Percentiles rank a stretch among this genome's conserved stretches.
Conservation (phyloP, 371 early-diverging fungal genomes). For the Saksenaea oblongispora region DNA sequence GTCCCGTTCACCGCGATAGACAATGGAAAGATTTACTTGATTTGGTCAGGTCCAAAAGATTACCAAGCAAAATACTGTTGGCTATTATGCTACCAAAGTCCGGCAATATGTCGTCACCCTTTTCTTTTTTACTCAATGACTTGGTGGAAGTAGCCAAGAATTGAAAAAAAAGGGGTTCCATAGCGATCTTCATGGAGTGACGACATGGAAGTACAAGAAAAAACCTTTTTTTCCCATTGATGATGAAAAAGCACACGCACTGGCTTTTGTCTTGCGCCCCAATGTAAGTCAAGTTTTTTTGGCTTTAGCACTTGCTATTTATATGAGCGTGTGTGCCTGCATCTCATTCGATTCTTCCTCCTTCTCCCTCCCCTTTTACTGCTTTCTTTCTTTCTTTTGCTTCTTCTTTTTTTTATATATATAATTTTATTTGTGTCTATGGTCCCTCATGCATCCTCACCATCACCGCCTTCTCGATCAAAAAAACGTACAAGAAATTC, state of each 20-base stretch:
- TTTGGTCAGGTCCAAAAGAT: not conserved
- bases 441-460: not conserved
- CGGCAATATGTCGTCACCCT: not conserved
- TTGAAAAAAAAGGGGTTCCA: not conserved
- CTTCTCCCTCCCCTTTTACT: not conserved
- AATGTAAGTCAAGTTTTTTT: not conserved
- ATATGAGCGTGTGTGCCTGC: slow-evolving; percentile 1
- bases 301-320: slow-evolving; percentile 4
- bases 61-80: slow-evolving; percentile 3
- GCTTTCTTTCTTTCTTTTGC: not conserved
- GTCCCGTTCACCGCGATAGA: not conserved
- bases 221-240: not conserved
- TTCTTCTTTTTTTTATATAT: not conserved
- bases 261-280: not conserved
- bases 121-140: not conserved
- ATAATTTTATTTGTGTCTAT: not conserved
- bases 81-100: not conserved
- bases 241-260: not conserved
- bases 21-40: slow-evolving; percentile 1
- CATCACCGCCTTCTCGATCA: not conserved
- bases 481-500: slow-evolving; percentile 4
- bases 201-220: not conserved
- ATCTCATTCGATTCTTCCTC: not conserved
- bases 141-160: not conserved
- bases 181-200: not conserved